Percentiles rank a stretch among this genome's conserved stretches.
Conservation (phyloP, 2,329 filamentous ascomycete genomes). For the Parascedosporium putredinis region DNA sequence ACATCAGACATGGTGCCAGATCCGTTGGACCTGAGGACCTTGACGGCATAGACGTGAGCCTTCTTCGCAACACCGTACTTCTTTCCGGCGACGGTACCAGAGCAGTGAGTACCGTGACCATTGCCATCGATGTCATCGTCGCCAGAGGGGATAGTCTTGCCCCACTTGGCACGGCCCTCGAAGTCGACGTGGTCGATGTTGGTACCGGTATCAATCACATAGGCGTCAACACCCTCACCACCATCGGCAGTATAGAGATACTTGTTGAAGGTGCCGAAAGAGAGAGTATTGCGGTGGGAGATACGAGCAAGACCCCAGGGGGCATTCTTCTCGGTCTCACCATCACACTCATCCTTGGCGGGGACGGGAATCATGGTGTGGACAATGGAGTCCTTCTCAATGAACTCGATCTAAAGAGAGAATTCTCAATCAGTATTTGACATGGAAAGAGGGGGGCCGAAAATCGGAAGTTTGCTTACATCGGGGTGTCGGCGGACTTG, state of each 20-base stretch:
- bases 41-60: constrained; percentile 91
- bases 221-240: constrained; percentile 96
- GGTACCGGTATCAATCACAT: constrained; percentile 96
- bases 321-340: constrained; percentile 73
- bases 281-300: constrained; percentile 80
- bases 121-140: constrained; percentile 91
- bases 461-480: constrained; percentile 50
- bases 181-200: constrained; percentile 94
- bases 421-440: constrained; percentile 8
- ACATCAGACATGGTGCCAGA: constrained; percentile 98
- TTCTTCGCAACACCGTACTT: constrained; percentile 99
- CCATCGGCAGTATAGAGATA: constrained; percentile 85
- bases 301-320: constrained; percentile 99
- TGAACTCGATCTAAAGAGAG: constrained; percentile 72
- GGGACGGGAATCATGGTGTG: constrained; percentile 57
- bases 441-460: background rate
- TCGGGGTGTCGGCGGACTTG: constrained; percentile 90
- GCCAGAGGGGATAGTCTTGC: constrained; percentile 81
- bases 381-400: constrained; percentile 90
- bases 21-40: constrained; percentile 94
- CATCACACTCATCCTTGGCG: constrained; percentile 34
- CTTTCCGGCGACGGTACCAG: constrained; percentile 92
- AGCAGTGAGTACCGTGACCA: constrained; percentile 98
- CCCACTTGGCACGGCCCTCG: constrained; percentile 90
- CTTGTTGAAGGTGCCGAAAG: constrained; percentile 94